Evolutionary conservation across 2,329 filamentous ascomycete genomes (phyloP).

Genomic region (Ceratocystis ficicola): DNA sequence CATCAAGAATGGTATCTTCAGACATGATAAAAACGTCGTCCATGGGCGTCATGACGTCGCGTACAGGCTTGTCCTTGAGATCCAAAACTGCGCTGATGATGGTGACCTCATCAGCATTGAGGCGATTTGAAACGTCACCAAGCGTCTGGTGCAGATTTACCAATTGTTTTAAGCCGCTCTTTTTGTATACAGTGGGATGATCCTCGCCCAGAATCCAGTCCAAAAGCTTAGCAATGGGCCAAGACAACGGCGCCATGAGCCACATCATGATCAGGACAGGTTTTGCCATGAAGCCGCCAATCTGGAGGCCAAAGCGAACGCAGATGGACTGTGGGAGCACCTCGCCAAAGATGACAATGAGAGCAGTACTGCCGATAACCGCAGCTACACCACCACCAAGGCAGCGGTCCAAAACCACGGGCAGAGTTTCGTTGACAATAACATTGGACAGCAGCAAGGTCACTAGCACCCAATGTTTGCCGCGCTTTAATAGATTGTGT

Average conservation of each 20-base stretch:
- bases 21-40: constrained; percentile 93
- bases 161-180: constrained; percentile 89
- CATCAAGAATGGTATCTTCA: constrained; percentile 85
- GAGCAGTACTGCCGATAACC: constrained; percentile 78
- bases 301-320: constrained; percentile 87
- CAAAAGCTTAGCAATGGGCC: constrained; percentile 89
- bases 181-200: constrained; percentile 95
- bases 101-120: constrained; percentile 96
- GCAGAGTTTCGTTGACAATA: constrained; percentile 92
- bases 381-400: constrained; percentile 91
- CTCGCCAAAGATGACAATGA: constrained; percentile 98
- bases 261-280: constrained; percentile 86
- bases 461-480: constrained; percentile 97
- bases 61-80: constrained; percentile 89
- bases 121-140: constrained; percentile 70
- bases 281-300: constrained; percentile 86
- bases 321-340: constrained; percentile 92
- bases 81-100: constrained; percentile 96
- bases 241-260: constrained; percentile 75
- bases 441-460: constrained; percentile 91
- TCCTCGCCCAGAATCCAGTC: constrained; percentile 89
- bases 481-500: constrained; percentile 63
- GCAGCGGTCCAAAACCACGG: constrained; percentile 87
- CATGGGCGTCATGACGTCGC: constrained; percentile 97
- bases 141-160: constrained; percentile 90